Evolutionary conservation across 768 basidiomycete genomes (phyloP), one percentile per base, ranked within the genome.

Genomic region (Pleurotus djamor): DNA sequence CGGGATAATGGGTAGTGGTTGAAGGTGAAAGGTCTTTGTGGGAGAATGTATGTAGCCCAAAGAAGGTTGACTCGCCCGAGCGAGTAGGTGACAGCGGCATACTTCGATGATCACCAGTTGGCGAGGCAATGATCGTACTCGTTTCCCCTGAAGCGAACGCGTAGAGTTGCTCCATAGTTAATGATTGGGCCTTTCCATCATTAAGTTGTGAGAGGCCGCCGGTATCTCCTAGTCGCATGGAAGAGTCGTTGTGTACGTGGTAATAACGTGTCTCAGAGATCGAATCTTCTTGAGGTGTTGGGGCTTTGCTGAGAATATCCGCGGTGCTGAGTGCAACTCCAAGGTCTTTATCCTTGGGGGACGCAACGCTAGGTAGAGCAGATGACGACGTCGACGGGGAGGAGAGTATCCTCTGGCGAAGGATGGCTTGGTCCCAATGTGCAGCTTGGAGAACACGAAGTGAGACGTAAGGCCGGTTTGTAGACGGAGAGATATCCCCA

Each of bases 381-480:
- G 58, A 50, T 0, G 76, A 71, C 3, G 75, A 72, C 33, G 72
- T 69, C n/a, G 79, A 76, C 60, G 4, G 80, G 72, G 0, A 73
- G 71, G 76, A 69, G 1, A 78, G 85, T 28, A 91, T 82, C 34
- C 76, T 79, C 62, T 83, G 81, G 2, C 84, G 82, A 6, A 93
- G 74, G n/a, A 87, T 61, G 2, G 89, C 86, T 60, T 89, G 86
- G 32, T 76, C 78, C 94, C 94, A 98, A 62, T 88, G 86, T 1
- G 94, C 88, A 0, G 84, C 79, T 67, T 96, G 91, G 5, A 96
- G 70, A 5, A 86, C 76, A 2, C 78, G 66, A 36, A 88, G 73
- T 0, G 91, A 82, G 3, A 91, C 91, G 68, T 85, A 96, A 0
- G 86, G 82, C 13, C 77, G 79, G 3, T 82, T 79, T 0, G 90